Base-by-base conservation (phyloP, 345 rosid species). In the Leavenworthia alabamica region DNA sequence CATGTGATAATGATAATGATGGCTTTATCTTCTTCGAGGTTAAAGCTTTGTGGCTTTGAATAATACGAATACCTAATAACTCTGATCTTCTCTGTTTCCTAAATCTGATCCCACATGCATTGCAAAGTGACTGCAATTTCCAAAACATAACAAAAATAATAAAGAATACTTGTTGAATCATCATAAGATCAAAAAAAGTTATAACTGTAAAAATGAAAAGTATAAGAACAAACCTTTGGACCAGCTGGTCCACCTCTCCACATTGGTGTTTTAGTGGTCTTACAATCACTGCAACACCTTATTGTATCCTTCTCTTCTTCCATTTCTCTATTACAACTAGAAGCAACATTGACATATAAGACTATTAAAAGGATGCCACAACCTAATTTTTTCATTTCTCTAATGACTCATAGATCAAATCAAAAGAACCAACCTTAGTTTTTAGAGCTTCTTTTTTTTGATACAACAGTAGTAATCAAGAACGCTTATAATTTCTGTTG, bases 211-310 rank as follows among this genome's bases (percentile, higher is more conserved):
- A 37, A 31, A 26, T 13, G 36, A 0, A 60, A 42, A 7, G 14
- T 29, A 46, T 28, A 58, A 44, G 12, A 48, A 65, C 13, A 57
- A 20, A 88, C 98, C 86, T 84, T 88, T 16, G 98, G 98, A 12
- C 95, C 96, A 52, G 83, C 70, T 32, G 95, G 96, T 19, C 98
- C 98, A 63, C 81, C 81, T 79, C 98, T 79, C 98, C 96, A 91
- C 72, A 88, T 73, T 19, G 98, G 98, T 11, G 96, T 91, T 75
- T 68, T 82, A 6, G 92, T 84, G 58, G 92, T 83, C 40, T 77
- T 84, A 73, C 98, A 88, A 36, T 80, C 86, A 47, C 73, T 37
- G 37, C 98, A 91, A 31, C 42, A 65, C 82, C 78, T 88, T 32
- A 64, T 66, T 56, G 31, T 47, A 62, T 66, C 77, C 42, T 26